Conservation (phyloP, 192 early-diverging fungal species). For the Tieghemiomyces parasiticus region DNA sequence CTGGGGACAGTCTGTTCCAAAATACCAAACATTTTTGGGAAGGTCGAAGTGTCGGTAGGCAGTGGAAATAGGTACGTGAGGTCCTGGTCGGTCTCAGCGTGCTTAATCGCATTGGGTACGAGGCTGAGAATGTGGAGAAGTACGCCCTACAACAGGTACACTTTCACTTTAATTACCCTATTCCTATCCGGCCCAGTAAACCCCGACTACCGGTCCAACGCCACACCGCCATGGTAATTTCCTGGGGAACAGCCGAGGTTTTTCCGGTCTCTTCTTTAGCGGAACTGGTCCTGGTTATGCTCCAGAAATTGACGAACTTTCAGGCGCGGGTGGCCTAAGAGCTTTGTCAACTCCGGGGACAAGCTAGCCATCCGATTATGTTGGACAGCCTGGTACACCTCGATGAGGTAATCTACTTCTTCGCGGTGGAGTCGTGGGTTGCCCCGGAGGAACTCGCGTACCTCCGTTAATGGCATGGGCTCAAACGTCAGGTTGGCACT, state of each 20-base stretch:
- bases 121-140: no score
- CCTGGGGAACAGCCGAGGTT: no score
- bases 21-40: constrained; percentile 15
- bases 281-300: neutral
- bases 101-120: no score
- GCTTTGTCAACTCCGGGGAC: neutral
- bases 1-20: constrained; percentile 16
- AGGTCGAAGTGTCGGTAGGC: constrained; percentile 14
- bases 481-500: neutral
- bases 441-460: neutral
- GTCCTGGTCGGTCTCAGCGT: constrained; percentile 20
- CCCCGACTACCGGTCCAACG: no score
- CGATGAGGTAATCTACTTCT: neutral
- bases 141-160: no score
- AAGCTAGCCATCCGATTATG: neutral
- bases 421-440: neutral
- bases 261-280: no score
- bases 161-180: no score
- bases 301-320: neutral
- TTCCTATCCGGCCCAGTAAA: no score
- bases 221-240: no score
- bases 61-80: constrained; percentile 13
- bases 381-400: neutral
- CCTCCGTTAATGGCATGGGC: neutral
- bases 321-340: neutral